Percentiles rank a stretch among this genome's conserved stretches.
Evolutionary conservation across 176 grass and related monocot genomes (phyloP).

Genomic region (Tillandsia leiboldiana): DNA sequence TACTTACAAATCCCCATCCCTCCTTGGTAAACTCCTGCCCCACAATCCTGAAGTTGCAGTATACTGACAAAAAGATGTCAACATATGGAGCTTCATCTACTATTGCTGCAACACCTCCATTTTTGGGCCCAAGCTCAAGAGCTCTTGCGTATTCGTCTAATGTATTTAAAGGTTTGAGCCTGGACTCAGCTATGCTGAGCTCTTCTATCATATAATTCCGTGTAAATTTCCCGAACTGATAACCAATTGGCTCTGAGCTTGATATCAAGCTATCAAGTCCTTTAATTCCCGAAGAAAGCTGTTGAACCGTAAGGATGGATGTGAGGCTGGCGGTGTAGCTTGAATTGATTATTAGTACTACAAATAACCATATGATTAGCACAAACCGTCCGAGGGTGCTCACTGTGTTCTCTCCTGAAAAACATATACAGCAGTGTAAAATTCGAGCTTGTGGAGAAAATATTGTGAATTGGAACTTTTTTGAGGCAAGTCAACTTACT

Average conservation of each 20-base stretch:
- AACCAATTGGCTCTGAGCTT: constrained; percentile 52
- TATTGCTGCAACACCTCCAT: constrained; percentile 72
- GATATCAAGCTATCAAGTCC: constrained; percentile 64
- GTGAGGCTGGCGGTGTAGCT: constrained; percentile 92
- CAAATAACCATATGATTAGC: constrained; percentile 78
- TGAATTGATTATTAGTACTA: constrained; percentile 82
- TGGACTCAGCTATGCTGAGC: constrained; percentile 53
- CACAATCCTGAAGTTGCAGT: constrained; percentile 71
- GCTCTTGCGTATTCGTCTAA: constrained; percentile 59
- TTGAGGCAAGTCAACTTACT: constrained; percentile 49
- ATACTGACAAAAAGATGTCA: constrained; percentile 55
- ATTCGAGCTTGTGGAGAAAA: constrained; percentile 4
- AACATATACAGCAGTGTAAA: constrained; percentile 12
- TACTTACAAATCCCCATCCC: constrained; percentile 98
- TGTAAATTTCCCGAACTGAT: constrained; percentile 65
- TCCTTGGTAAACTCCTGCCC: constrained; percentile 70
- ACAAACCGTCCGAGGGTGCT: constrained; percentile 64
- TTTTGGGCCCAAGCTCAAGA: constrained; percentile 52
- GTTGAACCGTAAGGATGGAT: constrained; percentile 84
- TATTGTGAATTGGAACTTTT: constrained; percentile 15
- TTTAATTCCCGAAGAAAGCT: constrained; percentile 57
- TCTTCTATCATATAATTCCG: constrained; percentile 66
- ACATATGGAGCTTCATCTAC: constrained; percentile 70
- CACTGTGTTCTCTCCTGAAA: constrained; percentile 57
- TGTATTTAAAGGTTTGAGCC: constrained; percentile 45